Conservation (phyloP, 2,329 filamentous ascomycete genomes). For the Colletotrichum noveboracense region DNA sequence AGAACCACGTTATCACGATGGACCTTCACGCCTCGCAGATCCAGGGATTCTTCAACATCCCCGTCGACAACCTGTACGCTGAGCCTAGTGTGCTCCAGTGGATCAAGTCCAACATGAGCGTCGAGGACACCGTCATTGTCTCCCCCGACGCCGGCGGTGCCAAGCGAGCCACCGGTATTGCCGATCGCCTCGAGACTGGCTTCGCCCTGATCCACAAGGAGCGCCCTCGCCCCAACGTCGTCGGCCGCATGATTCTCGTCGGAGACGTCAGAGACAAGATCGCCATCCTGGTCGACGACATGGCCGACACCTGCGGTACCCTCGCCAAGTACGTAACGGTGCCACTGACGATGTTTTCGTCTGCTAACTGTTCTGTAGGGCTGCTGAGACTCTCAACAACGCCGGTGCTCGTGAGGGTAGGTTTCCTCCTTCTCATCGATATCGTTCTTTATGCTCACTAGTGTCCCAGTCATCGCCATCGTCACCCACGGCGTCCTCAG, state of each 20-base stretch:
- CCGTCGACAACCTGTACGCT: slow-evolving; percentile 76
- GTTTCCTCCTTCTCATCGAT: neutral
- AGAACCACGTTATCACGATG: slow-evolving; percentile 74
- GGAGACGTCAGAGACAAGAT: slow-evolving; percentile 91
- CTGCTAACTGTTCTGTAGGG: neutral
- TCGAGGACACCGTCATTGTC: slow-evolving; percentile 83
- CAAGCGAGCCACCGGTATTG: slow-evolving; percentile 85
- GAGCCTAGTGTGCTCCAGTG: slow-evolving; percentile 85
- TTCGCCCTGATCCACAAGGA: slow-evolving; percentile 94
- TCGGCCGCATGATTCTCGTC: slow-evolving; percentile 92
- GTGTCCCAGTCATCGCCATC: slow-evolving; percentile 73
- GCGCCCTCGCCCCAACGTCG: slow-evolving; percentile 68
- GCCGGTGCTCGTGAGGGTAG: slow-evolving; percentile 17
- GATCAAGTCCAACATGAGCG: slow-evolving; percentile 79
- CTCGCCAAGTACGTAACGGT: slow-evolving; percentile 74
- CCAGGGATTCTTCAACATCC: slow-evolving; percentile 84
- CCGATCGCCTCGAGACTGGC: slow-evolving; percentile 80
- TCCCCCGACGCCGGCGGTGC: slow-evolving; percentile 87
- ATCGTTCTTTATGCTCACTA: neutral
- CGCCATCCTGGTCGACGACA: slow-evolving; percentile 96
- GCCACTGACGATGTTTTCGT: neutral
- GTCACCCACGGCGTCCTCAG: slow-evolving; percentile 94
- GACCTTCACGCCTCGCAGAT: slow-evolving; percentile 87
- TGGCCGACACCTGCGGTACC: slow-evolving; percentile 95
- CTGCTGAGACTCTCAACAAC: slow-evolving; percentile 15